Evolutionary conservation across 345 rosid genomes (phyloP).

Genomic region (Melaleuca alternifolia): DNA sequence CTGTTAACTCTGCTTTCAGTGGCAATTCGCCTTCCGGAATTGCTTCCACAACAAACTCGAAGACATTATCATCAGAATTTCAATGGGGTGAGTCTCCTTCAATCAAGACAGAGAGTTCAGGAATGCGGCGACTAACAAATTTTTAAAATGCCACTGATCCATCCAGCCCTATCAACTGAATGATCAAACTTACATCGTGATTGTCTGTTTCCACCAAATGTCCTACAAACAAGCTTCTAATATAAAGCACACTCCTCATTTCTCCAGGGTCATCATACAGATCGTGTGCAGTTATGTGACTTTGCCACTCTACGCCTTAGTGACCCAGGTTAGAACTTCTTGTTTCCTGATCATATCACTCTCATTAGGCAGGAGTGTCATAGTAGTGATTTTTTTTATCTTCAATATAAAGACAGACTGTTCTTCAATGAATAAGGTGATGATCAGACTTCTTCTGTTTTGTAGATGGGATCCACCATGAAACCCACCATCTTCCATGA

Average conservation of each 20-base stretch:
- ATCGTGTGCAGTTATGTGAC: conserved; percentile 90
- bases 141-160: not conserved
- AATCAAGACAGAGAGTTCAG: not conserved
- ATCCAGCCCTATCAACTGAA: not conserved
- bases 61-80: conserved; percentile 51
- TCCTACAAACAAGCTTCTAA: not conserved
- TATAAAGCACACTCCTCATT: not conserved
- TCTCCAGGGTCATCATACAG: conserved; percentile 64
- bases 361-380: not conserved
- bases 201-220: not conserved
- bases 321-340: conserved; percentile 58
- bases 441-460: not conserved
- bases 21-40: conserved; percentile 27
- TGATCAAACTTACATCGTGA: not conserved
- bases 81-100: conserved; percentile 60
- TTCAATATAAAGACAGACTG: not conserved
- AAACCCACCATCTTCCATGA: conserved; percentile 78
- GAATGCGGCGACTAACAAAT: not conserved
- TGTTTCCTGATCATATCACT: not conserved
- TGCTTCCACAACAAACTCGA: conserved; percentile 37
- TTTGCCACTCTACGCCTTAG: conserved; percentile 92
- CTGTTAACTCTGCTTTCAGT: conserved; percentile 28
- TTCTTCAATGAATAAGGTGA: not conserved
- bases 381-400: not conserved
- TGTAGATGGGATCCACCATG: conserved; percentile 87